phyloP scores from a whole-genome alignment of 164 flowering plant species.

The Stephania yunnanensis region DNA sequence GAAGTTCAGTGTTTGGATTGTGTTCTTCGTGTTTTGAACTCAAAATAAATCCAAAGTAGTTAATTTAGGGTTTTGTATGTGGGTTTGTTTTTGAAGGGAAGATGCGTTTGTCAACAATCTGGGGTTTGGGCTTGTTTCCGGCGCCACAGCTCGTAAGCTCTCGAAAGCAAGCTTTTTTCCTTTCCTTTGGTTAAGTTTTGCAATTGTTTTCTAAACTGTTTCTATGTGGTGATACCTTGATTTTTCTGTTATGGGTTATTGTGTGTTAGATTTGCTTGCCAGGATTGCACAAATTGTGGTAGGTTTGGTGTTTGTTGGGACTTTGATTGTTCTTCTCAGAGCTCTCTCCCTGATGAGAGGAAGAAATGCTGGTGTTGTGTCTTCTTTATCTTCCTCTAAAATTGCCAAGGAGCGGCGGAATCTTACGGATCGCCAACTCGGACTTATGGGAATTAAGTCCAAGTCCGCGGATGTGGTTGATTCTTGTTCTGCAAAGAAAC shows the following conservation, averaged over 20 bases:
- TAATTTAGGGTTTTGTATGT: conserved; percentile 3
- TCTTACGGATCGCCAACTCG: conserved; percentile 62
- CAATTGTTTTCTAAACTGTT: not conserved
- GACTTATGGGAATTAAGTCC: conserved; percentile 59
- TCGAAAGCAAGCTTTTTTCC: not conserved
- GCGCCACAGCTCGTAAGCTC: conserved; percentile 58
- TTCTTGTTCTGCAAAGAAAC: conserved; percentile 48
- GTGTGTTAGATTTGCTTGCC: conserved; percentile 43
- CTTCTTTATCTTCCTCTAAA: conserved; percentile 23
- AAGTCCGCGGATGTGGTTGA: conserved; percentile 26
- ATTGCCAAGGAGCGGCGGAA: conserved; percentile 33
- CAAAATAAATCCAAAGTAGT: not conserved
- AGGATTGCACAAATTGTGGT: conserved; percentile 34
- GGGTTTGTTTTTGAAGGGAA: conserved; percentile 40
- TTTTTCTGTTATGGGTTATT: conserved; percentile 9
- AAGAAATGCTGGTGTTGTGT: conserved; percentile 19
- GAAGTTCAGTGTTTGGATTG: not conserved
- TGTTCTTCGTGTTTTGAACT: not conserved
- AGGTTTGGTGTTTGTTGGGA: conserved; percentile 47
- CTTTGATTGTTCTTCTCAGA: conserved; percentile 49
- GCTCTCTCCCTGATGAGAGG: conserved; percentile 43
- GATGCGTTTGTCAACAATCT: conserved; percentile 33
- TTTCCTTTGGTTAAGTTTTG: not conserved
- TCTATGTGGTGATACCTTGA: not conserved
- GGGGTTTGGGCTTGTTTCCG: conserved; percentile 30